Base-by-base conservation (phyloP, 257 asterid species). In the Linaria vulgaris region DNA sequence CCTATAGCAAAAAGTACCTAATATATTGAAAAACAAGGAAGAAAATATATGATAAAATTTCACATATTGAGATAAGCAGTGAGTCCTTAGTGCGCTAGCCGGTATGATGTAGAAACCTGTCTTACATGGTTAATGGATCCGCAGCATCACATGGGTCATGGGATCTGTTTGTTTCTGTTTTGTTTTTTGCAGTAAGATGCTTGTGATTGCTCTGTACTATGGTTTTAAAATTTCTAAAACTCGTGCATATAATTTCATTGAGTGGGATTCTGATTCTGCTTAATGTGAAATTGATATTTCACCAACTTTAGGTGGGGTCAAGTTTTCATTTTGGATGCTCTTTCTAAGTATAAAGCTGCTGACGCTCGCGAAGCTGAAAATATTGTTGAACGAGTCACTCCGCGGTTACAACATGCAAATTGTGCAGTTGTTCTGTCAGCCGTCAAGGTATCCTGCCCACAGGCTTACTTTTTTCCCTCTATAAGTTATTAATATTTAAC, bases 281-380 rank as follows among this genome's bases (percentile, higher is more conserved):
- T 67, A 22, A 59, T 58, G 30, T 45, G 34, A n/a, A 31, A 57
- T 49, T 61, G 58, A 31, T 62, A 37, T 64, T 41, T 34, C 69
- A 55, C 44, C 68, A 65, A 59, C 63, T 73, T 52, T 71, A 94
- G 99, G 91, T 94, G 99, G 99, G 99, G 97, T 81, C 99, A 94
- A 76, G 97, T 94, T 61, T 94, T 94, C 73, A 94, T 94, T 76
- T 78, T 94, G 95, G 99, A 94, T 77, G 95, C 97, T 68, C 97
- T 90, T 80, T 87, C 97, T 56, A 94, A 88, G 80, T 94, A 94
- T 68, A 88, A 87, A 78, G 86, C 97, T 63, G 84, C 85, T 38
- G 97, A 90, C 75, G 95, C 99, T 54, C 97, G 97, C 67, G 99
- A 94, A 80, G 97, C 97, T 64, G 99, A 94, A 86, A 94, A 88